Evolutionary conservation across 2,329 filamentous ascomycete species (phyloP).

Genomic region (Exophiala spinifera): DNA sequence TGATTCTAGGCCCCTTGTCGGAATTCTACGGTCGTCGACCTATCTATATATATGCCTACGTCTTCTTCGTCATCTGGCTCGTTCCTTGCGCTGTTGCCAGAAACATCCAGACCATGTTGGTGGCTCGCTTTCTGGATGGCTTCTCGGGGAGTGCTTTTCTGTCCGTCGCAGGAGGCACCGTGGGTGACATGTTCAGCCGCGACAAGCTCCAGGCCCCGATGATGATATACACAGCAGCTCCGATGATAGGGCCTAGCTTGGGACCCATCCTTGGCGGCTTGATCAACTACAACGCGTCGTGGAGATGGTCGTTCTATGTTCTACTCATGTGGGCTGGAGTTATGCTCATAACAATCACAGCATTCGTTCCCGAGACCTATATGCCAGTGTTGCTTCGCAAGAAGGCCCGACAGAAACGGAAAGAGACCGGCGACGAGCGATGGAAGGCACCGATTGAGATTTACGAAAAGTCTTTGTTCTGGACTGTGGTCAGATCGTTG

Average conservation of each 20-base stretch:
- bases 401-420: constrained; percentile 64
- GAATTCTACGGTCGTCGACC: constrained; percentile 80
- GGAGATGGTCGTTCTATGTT: constrained; percentile 76
- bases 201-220: constrained; percentile 69
- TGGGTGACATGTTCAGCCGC: constrained; percentile 68
- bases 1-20: constrained; percentile 62
- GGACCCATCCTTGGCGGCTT: constrained; percentile 38
- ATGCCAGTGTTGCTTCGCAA: constrained; percentile 66
- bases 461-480: constrained; percentile 59
- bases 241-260: constrained; percentile 56
- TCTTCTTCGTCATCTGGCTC: constrained; percentile 73
- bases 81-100: constrained; percentile 77
- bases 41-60: constrained; percentile 74
- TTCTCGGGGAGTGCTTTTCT: constrained; percentile 58
- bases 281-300: constrained; percentile 68
- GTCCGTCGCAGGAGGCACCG: constrained; percentile 68
- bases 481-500: constrained; percentile 55
- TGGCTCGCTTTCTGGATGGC: constrained; percentile 68
- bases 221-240: constrained; percentile 67
- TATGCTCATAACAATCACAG: constrained; percentile 58
- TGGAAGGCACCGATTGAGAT: constrained; percentile 72
- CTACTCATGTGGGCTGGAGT: constrained; percentile 69
- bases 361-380: constrained; percentile 79
- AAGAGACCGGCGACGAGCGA: constrained; percentile 66
- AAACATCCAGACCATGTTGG: constrained; percentile 76